A percentile compares a stretch with the other conserved stretches of the same genome.
Conservation (phyloP, 2,329 filamentous ascomycete species). For the Chaetothyriales sp. region DNA sequence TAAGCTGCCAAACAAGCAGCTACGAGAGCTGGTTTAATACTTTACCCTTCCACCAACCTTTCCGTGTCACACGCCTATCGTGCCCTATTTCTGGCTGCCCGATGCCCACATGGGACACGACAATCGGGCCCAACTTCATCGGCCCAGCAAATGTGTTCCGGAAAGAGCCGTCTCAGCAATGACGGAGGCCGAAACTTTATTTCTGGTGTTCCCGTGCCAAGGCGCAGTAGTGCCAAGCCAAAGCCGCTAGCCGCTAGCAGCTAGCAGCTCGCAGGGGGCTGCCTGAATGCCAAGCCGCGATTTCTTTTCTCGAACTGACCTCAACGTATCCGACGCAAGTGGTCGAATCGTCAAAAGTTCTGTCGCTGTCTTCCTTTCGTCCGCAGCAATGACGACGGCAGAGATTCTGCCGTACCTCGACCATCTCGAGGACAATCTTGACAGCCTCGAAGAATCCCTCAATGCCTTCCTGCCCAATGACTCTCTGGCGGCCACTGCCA, state of each 20-base stretch:
- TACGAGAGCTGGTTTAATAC: too few species aligned
- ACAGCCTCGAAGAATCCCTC: slow-evolving; percentile 61
- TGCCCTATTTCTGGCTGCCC: not conserved
- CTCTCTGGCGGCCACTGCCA: slow-evolving; percentile 52
- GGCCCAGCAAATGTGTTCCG: too few species aligned
- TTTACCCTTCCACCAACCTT: too few species aligned
- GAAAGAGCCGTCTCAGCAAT: not conserved
- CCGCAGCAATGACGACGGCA: slow-evolving; percentile 35
- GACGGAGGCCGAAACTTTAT: not conserved
- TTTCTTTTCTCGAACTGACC: not conserved
- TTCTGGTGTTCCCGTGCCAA: not conserved
- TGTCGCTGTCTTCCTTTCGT: slow-evolving; percentile 26
- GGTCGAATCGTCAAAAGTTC: not conserved
- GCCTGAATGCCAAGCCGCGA: not conserved
- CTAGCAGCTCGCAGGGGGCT: not conserved
- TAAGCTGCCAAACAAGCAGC: too few species aligned
- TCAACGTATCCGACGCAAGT: not conserved
- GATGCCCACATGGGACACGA: not conserved
- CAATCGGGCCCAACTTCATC: not conserved
- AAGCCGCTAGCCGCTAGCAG: not conserved
- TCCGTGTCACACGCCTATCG: too few species aligned
- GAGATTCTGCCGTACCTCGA: slow-evolving; percentile 51
- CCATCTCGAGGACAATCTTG: slow-evolving; percentile 63
- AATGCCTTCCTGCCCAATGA: slow-evolving; percentile 53
- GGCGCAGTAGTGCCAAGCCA: not conserved